Conservation (phyloP, 768 basidiomycete species). For the Ephemerocybe angulata region DNA sequence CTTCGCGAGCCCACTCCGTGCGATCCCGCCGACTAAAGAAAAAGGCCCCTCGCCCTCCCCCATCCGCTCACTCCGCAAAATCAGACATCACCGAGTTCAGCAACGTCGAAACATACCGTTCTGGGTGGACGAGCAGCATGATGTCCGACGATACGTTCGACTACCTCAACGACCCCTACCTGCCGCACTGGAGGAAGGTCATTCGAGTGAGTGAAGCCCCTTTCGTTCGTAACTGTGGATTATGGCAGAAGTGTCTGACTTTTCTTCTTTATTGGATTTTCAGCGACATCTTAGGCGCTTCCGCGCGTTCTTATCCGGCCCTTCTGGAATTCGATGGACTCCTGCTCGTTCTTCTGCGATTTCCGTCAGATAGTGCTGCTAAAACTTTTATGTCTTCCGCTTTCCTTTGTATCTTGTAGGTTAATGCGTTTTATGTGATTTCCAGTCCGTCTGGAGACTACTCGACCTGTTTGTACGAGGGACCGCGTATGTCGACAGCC, state of each 20-base stretch:
- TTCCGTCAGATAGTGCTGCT: not conserved
- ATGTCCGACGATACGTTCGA: conserved; percentile 1
- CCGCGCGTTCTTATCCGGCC: not conserved
- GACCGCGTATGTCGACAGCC: not conserved
- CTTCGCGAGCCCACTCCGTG: not conserved
- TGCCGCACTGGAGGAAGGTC: not conserved
- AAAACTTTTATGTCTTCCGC: not conserved
- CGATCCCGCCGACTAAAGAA: conserved; percentile 1
- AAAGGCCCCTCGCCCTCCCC: not conserved
- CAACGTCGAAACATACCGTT: not conserved
- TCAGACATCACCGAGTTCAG: not conserved
- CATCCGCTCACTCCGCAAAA: not conserved
- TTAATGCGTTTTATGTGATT: not conserved
- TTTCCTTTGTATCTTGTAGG: not conserved
- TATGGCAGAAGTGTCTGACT: no score
- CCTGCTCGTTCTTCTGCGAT: not conserved
- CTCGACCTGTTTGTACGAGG: no score
- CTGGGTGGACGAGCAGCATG: conserved; percentile 3
- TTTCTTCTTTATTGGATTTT: no score
- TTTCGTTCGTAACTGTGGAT: no score
- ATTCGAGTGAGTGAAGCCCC: not conserved
- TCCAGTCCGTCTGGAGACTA: no score
- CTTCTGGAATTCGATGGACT: not conserved
- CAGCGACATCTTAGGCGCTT: conserved; percentile 1
- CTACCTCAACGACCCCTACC: conserved; percentile 1